phyloP scores from a whole-genome alignment of 2,329 filamentous ascomycete species.

The Verticillium zaregamsianum region DNA sequence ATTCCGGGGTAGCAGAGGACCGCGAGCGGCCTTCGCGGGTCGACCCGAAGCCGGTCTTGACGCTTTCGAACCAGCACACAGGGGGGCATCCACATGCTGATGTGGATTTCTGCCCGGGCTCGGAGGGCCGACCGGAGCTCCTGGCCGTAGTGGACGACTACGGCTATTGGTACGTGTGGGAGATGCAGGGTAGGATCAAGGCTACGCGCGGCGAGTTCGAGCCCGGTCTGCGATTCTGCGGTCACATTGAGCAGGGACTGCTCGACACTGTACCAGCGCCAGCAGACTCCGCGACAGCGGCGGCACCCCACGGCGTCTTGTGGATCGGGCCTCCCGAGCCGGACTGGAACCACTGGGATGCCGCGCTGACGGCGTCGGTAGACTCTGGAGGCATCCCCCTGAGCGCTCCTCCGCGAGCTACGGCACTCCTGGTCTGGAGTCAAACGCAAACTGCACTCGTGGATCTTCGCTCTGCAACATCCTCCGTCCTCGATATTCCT shows the following conservation, averaged over 20 bases:
- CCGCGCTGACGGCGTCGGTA: conserved; percentile 1
- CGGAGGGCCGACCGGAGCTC: conserved; percentile 47
- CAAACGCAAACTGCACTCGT: conserved; percentile 27
- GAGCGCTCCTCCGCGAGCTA: conserved; percentile 5
- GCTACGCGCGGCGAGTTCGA: conserved; percentile 27
- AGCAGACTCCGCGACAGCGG: not conserved
- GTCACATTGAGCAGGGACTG: conserved; percentile 38
- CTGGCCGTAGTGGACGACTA: conserved; percentile 61
- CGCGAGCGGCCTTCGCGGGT: conserved; percentile 43
- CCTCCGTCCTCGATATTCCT: conserved; percentile 13
- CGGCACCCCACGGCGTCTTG: conserved; percentile 36
- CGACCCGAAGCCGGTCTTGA: conserved; percentile 49
- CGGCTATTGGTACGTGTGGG: conserved; percentile 67
- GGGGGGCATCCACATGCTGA: conserved; percentile 56
- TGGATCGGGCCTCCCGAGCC: conserved; percentile 30
- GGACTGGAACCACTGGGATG: conserved; percentile 18
- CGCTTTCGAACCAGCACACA: conserved; percentile 46
- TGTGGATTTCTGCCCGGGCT: conserved; percentile 57
- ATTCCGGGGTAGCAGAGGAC: not conserved
- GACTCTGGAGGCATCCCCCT: conserved; percentile 2
- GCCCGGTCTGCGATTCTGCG: conserved; percentile 30
- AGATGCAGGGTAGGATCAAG: conserved; percentile 39
- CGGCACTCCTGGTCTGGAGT: conserved; percentile 31
- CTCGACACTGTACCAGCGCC: conserved; percentile 21
- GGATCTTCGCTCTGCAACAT: conserved; percentile 27